Conservation (phyloP, 2,329 filamentous ascomycete species). For the Aspergillus tubingensis region DNA sequence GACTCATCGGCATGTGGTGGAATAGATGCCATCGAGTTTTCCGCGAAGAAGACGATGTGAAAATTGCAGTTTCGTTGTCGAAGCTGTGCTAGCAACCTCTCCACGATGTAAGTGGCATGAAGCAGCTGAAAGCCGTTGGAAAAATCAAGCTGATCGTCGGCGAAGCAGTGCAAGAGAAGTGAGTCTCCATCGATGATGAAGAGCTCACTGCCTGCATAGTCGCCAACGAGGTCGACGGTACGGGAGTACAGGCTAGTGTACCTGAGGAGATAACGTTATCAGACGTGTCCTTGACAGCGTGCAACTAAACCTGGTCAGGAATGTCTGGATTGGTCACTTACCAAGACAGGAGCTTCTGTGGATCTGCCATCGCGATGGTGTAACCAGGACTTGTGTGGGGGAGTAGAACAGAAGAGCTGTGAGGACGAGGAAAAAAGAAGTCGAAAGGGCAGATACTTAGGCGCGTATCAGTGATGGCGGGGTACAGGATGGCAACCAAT, state of each 20-base stretch:
- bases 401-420: too few relatives aligned
- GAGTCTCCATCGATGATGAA: slow-evolving; percentile 75
- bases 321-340: background rate
- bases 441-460: too few relatives aligned
- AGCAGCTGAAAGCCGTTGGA: slow-evolving; percentile 66
- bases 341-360: background rate
- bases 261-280: slow-evolving; percentile 19
- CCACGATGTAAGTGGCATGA: slow-evolving; percentile 69
- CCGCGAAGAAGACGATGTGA: slow-evolving; percentile 68
- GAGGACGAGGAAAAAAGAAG: too few relatives aligned
- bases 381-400: too few relatives aligned
- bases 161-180: slow-evolving; percentile 65
- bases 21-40: slow-evolving; percentile 54
- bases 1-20: slow-evolving; percentile 44
- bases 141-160: slow-evolving; percentile 66
- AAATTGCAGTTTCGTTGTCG: slow-evolving; percentile 68
- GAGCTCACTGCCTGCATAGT: slow-evolving; percentile 72
- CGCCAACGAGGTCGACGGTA: slow-evolving; percentile 68
- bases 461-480: too few relatives aligned
- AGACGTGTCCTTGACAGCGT: background rate
- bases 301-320: too few relatives aligned
- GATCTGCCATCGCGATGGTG: too few relatives aligned
- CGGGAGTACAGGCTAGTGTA: slow-evolving; percentile 49
- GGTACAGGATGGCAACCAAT: too few relatives aligned
- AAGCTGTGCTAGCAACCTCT: slow-evolving; percentile 64